Evolutionary conservation across 23 red algal genomes (phyloP).

Genomic region (Gracilaria domingensis): DNA sequence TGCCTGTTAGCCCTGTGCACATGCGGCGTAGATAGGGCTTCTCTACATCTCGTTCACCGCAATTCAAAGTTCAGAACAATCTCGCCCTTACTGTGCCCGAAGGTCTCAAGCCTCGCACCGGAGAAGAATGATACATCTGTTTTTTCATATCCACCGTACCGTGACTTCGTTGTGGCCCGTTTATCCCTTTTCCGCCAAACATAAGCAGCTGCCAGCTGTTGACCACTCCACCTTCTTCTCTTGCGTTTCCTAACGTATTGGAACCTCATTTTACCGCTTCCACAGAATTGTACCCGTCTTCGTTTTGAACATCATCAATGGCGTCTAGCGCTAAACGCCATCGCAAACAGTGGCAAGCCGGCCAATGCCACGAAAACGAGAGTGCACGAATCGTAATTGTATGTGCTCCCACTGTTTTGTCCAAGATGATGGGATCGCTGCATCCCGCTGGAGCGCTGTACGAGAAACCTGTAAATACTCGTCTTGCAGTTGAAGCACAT

Average conservation of each 20-base stretch:
- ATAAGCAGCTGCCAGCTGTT: too few species aligned
- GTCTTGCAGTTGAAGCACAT: constrained; percentile 79
- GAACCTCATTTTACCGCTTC: too few species aligned
- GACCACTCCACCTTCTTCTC: too few species aligned
- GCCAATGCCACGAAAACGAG: constrained; percentile 95
- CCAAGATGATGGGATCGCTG: constrained; percentile 98
- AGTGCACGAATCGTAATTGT: constrained; percentile 77
- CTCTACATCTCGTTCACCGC: neutral
- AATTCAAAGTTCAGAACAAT: neutral
- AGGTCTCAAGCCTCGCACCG: neutral
- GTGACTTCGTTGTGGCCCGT: neutral
- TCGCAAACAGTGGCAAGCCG: constrained; percentile 32
- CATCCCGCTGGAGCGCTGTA: constrained; percentile 96
- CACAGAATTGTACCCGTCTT: neutral
- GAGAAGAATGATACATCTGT: neutral
- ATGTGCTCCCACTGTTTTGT: constrained; percentile 75
- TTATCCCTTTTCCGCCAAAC: neutral
- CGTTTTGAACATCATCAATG: neutral
- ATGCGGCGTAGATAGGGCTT: too few species aligned
- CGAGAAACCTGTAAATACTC: constrained; percentile 89
- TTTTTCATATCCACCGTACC: neutral
- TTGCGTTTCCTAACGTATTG: neutral
- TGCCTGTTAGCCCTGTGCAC: too few species aligned
- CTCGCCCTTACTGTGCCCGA: neutral
- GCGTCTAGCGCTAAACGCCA: neutral